Conservation (phyloP, 1,139 yeast species). For the Blastobotrys persicus region DNA sequence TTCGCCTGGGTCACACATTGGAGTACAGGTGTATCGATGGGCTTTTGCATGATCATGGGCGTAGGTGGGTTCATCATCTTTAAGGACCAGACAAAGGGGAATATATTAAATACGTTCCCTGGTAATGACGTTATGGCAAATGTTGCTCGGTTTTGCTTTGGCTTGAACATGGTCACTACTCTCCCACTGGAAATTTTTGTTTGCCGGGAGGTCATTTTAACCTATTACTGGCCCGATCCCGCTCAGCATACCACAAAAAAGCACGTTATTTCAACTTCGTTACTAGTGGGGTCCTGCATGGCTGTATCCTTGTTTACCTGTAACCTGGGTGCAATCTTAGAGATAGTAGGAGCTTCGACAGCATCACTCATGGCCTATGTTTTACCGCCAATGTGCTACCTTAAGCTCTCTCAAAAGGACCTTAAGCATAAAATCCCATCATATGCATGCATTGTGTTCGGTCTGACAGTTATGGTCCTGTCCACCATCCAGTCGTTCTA, state of each 20-base stretch:
- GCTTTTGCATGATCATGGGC: conserved; percentile 78
- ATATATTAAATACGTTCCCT: conserved; percentile 81
- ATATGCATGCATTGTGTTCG: conserved; percentile 64
- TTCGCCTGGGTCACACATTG: conserved; percentile 78
- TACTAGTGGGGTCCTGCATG: conserved; percentile 69
- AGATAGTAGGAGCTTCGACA: conserved; percentile 87
- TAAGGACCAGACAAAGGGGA: conserved; percentile 78
- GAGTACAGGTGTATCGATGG: conserved; percentile 76
- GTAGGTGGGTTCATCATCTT: conserved; percentile 74
- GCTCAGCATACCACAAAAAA: conserved; percentile 25
- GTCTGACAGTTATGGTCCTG: conserved; percentile 69
- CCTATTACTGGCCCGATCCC: conserved; percentile 46
- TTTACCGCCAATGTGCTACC: conserved; percentile 79
- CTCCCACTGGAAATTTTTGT: conserved; percentile 90
- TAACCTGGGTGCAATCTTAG: conserved; percentile 83
- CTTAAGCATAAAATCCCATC: conserved; percentile 53
- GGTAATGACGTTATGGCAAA: conserved; percentile 66
- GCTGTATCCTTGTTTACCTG: conserved; percentile 75
- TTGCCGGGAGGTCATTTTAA: conserved; percentile 77
- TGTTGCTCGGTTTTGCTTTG: conserved; percentile 86
- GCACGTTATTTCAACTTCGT: conserved; percentile 67
- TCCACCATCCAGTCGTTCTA: conserved; percentile 72
- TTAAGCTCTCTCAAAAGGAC: conserved; percentile 58
- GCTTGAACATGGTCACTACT: conserved; percentile 91
- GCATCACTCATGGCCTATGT: conserved; percentile 93